Evolutionary conservation across 495 filamentous ascomycete genomes (phyloP), one percentile per base, ranked within the genome.

Genomic region (Aspergillus wentii): DNA sequence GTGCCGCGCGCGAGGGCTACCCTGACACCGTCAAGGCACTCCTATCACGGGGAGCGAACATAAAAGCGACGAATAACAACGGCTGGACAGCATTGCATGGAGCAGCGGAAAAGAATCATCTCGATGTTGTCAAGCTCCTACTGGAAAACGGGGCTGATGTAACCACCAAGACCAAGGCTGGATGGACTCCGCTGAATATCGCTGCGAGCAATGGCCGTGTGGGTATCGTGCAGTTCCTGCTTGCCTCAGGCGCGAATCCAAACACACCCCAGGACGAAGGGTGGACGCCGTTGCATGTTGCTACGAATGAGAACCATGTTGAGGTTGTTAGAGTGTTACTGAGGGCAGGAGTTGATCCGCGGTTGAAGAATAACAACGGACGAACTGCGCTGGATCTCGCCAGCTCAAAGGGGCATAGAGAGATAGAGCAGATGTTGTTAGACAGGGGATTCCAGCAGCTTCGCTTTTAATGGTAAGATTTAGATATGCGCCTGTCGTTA

Each of bases 21-120:
- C 6, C 14, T 4, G 35, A 38, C 1, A 29, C 23, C 14, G 23
- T 29, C 19, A 29, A 17, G 14, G 13, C 21, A 0, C 14, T 38
- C 5, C 22, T 38, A n/a, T 11, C 5, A 11, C 22, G 23, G 8
- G 35, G 35, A 4, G 35, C 21, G 13, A 17, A 17, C 14, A 21
- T 28, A 10, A 38, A 30, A 3, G 35, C 35, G 3, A 30, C n/a
- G 7, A 30, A 30, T 9, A 13, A 5, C 1, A 30, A 38, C 25
- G 17, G 16, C 6, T 38, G 35, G 35, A 38, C 15, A 1, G 1
- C 35, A 19, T 13, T 38, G 4, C 35, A 30, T 11, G 26, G 15
- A 30, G 35, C 35, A 7, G 35, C 26, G 8, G 35, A 30, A 16
- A 30, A 30, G n/a, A 19, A 26, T n/a, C 35, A 38, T 38, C 16